Percentiles rank a stretch among this genome's conserved stretches.
These are phyloP conservation scores for Phytophthora sojae DNA, from an alignment of 352 stramenopile species.

Conservation along the genomic window DNA sequence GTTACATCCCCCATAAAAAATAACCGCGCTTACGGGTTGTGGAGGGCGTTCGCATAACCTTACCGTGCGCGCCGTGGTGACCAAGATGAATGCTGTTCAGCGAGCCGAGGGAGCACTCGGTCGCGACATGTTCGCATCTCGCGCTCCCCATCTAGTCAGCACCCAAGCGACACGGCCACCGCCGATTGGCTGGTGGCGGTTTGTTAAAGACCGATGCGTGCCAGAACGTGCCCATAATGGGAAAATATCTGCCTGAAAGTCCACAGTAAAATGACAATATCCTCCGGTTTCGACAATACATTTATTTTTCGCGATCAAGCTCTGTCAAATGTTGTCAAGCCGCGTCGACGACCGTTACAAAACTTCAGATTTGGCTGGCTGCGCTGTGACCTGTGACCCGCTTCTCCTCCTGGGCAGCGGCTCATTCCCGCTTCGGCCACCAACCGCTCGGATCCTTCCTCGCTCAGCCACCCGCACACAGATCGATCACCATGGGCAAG, in stretches of 20 bases:
- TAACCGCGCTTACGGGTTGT: no score
- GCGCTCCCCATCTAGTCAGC: slow-evolving; percentile 15
- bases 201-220: slow-evolving; percentile 22
- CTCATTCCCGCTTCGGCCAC: slow-evolving; percentile 33
- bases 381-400: slow-evolving; percentile 4
- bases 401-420: background rate
- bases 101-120: background rate
- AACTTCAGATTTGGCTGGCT: slow-evolving; percentile 40
- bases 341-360: slow-evolving; percentile 30
- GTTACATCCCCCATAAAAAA: no score
- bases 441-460: slow-evolving; percentile 15
- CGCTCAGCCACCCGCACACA: slow-evolving; percentile 2
- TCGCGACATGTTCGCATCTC: slow-evolving; percentile 10
- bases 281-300: background rate
- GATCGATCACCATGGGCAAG: slow-evolving; percentile 66
- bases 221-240: slow-evolving; percentile 3
- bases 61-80: no score
- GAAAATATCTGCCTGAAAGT: background rate
- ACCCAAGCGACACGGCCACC: slow-evolving; percentile 6
- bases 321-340: slow-evolving; percentile 18
- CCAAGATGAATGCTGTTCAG: no score
- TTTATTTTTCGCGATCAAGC: background rate
- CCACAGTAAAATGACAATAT: background rate
- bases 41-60: no score
- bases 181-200: slow-evolving; percentile 19